Evolutionary conservation across 1,139 yeast genomes (phyloP), one percentile per base, ranked within the genome.

Genomic region (Nakaseomyces delphensis): DNA sequence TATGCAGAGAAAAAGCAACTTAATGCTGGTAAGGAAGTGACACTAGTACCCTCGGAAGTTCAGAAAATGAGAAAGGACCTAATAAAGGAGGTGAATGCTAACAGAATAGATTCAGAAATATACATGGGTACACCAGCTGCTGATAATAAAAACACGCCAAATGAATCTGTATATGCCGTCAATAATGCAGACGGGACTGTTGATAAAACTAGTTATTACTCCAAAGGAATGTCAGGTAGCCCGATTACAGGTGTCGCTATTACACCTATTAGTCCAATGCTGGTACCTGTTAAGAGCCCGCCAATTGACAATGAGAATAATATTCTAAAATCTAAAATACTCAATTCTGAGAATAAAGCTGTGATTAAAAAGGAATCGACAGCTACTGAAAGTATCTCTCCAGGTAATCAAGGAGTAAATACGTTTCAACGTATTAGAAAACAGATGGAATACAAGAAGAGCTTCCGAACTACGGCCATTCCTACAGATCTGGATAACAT

Each of bases 371-470:
- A 21, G 18, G 27, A 20, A 8, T 14, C 27, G 4, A 5, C 27
- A 10, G 3, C 25, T 2, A n/a, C 11, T 20, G 37, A 33, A 5
- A 13, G 16, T 14, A 10, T 20, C 4, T 8, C 37, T 5, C 13
- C 37, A 20, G 16, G 10, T 20, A 15, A 18, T 13, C 51, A 51
- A 11, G 43, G 43, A 23, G 41, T 43, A 38, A 47, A 43, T 38
- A 48, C 55, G 2, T 50, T 38, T 28, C 47, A 49, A 16, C 37
- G 47, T 31, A 45, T 48, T 10, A 48, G 43, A 27, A 46, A 47
- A 32, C 51, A 46, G 25, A 49, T 47, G 52, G 40, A 30, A 9
- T 23, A 38, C 36, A 23, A 23, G 28, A 36, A 39, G 27, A 23
- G 24, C 14, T 15, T 18, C 16, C 33, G 27, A 13, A 21, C 37